Evolutionary conservation across 345 rosid genomes (phyloP).

Genomic region (Pistacia vera): DNA sequence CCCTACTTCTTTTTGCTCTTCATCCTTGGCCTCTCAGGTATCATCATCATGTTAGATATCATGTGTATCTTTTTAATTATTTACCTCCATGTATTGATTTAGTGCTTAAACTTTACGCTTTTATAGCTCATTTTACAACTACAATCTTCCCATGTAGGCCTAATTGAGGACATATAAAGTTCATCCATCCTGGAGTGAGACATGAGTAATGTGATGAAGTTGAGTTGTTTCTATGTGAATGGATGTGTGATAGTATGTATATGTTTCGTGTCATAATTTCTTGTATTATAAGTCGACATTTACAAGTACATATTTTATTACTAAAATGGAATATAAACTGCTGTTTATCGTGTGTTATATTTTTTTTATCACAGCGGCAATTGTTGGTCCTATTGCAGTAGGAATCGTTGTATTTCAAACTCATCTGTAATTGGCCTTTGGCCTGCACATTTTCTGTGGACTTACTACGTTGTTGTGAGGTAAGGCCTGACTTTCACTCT

Average conservation of each 20-base stretch:
- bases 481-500: slow-evolving; percentile 15
- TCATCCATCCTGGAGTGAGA: not conserved
- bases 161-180: not conserved
- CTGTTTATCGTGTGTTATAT: not conserved
- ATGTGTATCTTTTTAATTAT: not conserved
- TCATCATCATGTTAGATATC: not conserved
- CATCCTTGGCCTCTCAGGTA: slow-evolving; percentile 64
- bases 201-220: not conserved
- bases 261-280: not conserved
- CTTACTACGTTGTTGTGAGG: slow-evolving; percentile 75
- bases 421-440: slow-evolving; percentile 74
- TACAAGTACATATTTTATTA: not conserved
- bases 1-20: slow-evolving; percentile 70
- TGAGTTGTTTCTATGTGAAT: not conserved
- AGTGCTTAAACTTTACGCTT: not conserved
- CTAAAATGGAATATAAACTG: not conserved
- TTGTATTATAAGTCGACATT: not conserved
- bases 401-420: slow-evolving; percentile 55
- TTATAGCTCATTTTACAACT: not conserved
- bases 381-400: slow-evolving; percentile 57
- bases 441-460: slow-evolving; percentile 81
- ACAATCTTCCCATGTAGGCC: not conserved
- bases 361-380: slow-evolving; percentile 38
- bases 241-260: not conserved
- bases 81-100: not conserved